Percentiles rank a stretch among this genome's conserved stretches.
phyloP scores from a whole-genome alignment of 2,329 filamentous ascomycete species.

The Cladosporium sp. region DNA sequence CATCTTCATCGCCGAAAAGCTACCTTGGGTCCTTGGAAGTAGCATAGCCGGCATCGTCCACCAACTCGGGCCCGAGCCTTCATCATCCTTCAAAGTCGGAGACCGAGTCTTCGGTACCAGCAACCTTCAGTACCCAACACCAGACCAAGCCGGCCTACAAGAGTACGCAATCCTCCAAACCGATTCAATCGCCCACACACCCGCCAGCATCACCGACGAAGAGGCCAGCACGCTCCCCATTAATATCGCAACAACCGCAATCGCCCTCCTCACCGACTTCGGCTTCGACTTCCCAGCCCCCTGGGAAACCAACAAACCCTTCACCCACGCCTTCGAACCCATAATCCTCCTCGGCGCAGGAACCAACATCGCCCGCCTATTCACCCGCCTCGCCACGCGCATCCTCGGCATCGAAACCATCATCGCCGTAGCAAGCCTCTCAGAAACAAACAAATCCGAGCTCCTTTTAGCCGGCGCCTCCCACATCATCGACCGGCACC shows the following conservation, averaged over 20 bases:
- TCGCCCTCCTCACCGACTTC: not conserved
- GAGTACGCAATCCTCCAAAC: not conserved
- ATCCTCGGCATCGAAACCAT: conserved; percentile 3
- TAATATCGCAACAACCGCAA: not conserved
- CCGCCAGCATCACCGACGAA: not conserved
- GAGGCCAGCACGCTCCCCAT: not conserved
- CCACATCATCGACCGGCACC: not conserved
- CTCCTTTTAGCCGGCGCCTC: not conserved
- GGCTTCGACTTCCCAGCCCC: conserved; percentile 1
- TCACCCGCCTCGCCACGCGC: conserved; percentile 7
- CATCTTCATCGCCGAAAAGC: conserved; percentile 15
- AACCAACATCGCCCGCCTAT: conserved; percentile 18
- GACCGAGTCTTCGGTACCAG: conserved; percentile 17
- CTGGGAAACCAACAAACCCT: not conserved
- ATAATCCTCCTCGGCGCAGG: not conserved
- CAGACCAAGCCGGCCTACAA: not conserved
- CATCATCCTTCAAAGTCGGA: conserved; percentile 2
- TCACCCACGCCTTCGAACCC: not conserved
- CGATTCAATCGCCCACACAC: not conserved
- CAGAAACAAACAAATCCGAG: not conserved
- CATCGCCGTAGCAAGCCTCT: not conserved
- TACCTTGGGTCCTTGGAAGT: conserved; percentile 15
- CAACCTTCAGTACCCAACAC: conserved; percentile 8
- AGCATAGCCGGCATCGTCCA: conserved; percentile 18
- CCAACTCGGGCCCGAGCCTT: not conserved